Evolutionary conservation across 768 basidiomycete species (phyloP).

Genomic region (Goffeauzyma gilvescens): DNA sequence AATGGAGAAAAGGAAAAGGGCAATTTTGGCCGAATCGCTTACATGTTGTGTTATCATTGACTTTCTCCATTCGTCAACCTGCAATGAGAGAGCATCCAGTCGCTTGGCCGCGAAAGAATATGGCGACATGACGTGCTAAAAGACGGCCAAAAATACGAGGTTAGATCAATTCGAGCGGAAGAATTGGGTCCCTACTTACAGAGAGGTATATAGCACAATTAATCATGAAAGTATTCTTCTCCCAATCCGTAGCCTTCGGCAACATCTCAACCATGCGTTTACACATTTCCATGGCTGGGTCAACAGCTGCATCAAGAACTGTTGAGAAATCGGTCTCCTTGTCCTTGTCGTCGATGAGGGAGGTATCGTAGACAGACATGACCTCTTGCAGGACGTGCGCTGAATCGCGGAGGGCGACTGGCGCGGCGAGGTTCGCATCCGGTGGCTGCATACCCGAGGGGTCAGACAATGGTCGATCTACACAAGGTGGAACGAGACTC

Average conservation of each 20-base stretch:
- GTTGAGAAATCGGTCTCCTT: constrained; percentile 42
- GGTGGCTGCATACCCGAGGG: too few relatives aligned
- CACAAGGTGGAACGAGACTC: constrained; percentile 9
- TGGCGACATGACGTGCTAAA: constrained; percentile 25
- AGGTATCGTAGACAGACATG: constrained; percentile 71
- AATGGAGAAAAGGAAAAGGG: neutral
- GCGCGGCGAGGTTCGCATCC: constrained; percentile 54
- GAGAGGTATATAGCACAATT: constrained; percentile 70
- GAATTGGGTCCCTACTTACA: constrained; percentile 36
- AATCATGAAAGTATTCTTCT: constrained; percentile 59
- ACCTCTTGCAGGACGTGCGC: constrained; percentile 69
- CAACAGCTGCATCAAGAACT: constrained; percentile 64
- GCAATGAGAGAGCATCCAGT: constrained; percentile 40
- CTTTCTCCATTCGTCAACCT: constrained; percentile 46
- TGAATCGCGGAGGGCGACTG: constrained; percentile 60
- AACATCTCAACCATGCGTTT: constrained; percentile 42
- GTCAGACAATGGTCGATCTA: neutral
- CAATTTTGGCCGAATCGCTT: constrained; percentile 32
- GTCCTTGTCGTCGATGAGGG: constrained; percentile 51
- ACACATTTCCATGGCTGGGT: constrained; percentile 66
- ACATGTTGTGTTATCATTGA: constrained; percentile 68
- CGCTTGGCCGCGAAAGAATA: constrained; percentile 31
- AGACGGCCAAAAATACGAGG: neutral
- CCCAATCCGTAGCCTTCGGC: constrained; percentile 39
- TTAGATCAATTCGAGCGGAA: neutral